Evolutionary conservation across 306 rosid species (phyloP).

Genomic region (Rosa chinensis): DNA sequence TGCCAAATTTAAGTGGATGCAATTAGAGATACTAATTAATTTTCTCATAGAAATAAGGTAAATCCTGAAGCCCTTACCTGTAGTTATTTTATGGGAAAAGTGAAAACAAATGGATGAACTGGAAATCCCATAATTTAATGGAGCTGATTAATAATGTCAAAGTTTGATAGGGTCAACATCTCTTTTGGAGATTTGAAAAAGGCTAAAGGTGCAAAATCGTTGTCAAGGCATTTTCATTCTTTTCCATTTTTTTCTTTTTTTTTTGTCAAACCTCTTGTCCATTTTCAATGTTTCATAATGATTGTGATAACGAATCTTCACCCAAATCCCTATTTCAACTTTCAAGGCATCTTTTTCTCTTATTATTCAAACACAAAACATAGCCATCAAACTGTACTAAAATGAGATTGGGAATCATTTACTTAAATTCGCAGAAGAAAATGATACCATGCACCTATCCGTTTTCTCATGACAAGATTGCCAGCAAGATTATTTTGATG

Average conservation of each 20-base stretch:
- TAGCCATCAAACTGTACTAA: neutral
- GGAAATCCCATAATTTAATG: neutral
- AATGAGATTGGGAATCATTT: neutral
- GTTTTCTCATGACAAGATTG: conserved; percentile 11
- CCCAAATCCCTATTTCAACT: neutral
- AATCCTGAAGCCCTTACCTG: too few relatives aligned
- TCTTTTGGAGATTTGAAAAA: conserved; percentile 21
- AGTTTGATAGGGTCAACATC: conserved; percentile 28
- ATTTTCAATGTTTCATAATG: neutral
- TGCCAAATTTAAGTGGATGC: too few relatives aligned
- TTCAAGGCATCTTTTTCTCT: neutral
- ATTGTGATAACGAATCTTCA: conserved; percentile 3
- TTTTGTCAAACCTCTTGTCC: neutral
- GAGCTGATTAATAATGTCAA: conserved; percentile 33
- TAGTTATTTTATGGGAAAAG: too few relatives aligned
- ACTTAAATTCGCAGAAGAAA: neutral
- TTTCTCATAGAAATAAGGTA: too few relatives aligned
- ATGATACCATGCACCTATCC: conserved; percentile 15
- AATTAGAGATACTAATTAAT: too few relatives aligned
- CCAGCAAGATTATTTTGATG: conserved; percentile 9
- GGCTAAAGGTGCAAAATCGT: conserved; percentile 33
- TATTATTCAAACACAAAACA: neutral
- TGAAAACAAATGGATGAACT: too few relatives aligned
- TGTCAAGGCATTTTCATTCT: conserved; percentile 22
- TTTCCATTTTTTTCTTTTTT: too few relatives aligned